Evolutionary conservation across 768 basidiomycete genomes (phyloP), one percentile per base, ranked within the genome.

Genomic region (Panellus pusillus): DNA sequence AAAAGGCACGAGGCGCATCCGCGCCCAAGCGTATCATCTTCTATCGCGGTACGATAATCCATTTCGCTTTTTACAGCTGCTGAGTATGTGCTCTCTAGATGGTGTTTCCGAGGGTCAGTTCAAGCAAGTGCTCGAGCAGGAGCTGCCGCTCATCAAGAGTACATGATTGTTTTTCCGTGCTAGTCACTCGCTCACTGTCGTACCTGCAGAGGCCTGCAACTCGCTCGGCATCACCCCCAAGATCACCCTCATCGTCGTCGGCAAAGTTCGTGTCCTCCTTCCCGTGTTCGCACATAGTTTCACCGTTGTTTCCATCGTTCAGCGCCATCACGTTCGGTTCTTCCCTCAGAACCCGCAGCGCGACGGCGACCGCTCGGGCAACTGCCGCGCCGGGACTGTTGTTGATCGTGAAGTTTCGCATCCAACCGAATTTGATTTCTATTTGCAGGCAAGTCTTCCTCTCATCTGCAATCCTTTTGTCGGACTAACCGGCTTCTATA

Each of bases 11-110:
- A 0, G 63, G 65, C 3, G 71, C 72, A 27, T 53, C 64, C 12
- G 65, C n/a, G n/a, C 89, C 88, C 3, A 83, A 80, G 58, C 81
- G 87, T 3, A 82, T 91, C 48, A 81, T 91, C 49, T 89, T 90
- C 69, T 91, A 85, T 65, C 80, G 88, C 55, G 86, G 87, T 86
- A 58, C 15, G 71, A 24, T 24, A 24, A 55, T 59, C 58, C 19
- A 32, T 46, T 7, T 47, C 57, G 35, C 13, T 29, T 17, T 17
- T 53, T 19, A 50, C 53, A 29, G 59, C 15, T 49, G 14, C 31
- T 17, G 24, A 28, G 11, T 11, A 62, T 64, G 52, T 67, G 68
- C 4, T 73, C 73, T 31, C 0, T 45, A 79, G 79, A 80, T 64
- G 79, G 79, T 54, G 79, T 81, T n/a, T 81, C 79, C 6, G 79